Base-by-base conservation (phyloP, 2,329 filamentous ascomycete species). In the Aspergillus persii region DNA sequence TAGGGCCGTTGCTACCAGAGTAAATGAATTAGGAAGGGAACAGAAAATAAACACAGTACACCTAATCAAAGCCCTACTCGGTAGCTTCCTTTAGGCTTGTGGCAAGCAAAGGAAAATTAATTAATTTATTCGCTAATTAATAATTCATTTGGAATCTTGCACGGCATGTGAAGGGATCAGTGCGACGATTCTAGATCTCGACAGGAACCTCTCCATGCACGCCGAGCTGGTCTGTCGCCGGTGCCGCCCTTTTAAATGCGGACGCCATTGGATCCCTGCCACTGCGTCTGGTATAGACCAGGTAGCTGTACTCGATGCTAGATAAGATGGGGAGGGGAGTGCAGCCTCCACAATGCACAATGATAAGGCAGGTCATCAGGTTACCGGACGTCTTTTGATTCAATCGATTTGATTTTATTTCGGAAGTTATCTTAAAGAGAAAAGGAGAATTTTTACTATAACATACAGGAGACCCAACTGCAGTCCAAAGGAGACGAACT, bases 161-260 rank as follows among this genome's bases (percentile, higher is more conserved):
- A 36, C 23, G 31, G 54, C 58, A 60, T 57, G 58, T 60, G 58
- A 60, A 57, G 58, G 41, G 63, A 66, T 63, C 63, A 60, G 48
- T 63, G 63, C 63, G 49, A 48, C 23, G 47, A 60, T 61, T 66
- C 63, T 66, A 66, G 63, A 66, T 61, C 63, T 58, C 56, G 23
- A 57, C 46, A 56, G 39, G 47, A 57, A 60, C 56, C 27, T 23
- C 18, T 23, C 18, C 18, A 23, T 31, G 54, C 33, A 11, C 33
- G 33, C 48, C 50, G 44, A 52, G 54, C 53, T 59, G 57, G 52
- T 56, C 50, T 59, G 39, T 54, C 51, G 46, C 56, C 47, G 46
- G 50, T 54, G 46, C 51, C 48, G 51, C 56, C 50, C 23, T 33
- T 55, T 56, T 41, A 53, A 12, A 50, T 23, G 8, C 50, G 49